Evolutionary conservation across 2,329 filamentous ascomycete genomes (phyloP), one percentile per base, ranked within the genome.

Genomic region (Davidsoniella australis): DNA sequence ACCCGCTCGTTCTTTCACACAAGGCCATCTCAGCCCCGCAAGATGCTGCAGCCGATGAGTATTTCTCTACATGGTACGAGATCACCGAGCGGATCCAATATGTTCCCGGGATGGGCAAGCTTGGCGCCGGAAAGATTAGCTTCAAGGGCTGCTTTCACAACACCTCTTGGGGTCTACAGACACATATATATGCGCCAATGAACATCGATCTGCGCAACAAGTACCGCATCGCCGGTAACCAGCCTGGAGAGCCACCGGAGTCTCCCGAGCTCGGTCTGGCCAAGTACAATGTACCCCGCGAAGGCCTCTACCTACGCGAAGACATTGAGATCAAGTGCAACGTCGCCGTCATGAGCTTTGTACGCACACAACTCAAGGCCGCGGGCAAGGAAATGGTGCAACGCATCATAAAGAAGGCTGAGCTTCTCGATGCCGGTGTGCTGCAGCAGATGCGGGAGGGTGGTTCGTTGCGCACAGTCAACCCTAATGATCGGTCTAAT

Each of bases 141-240:
- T 84, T 84, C 65, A 80, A 76, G 53, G 80, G 76, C 53, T 81
- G 78, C 58, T 84, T 84, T 60, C 80, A 84, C 58, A 72, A 83
- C 60, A 75, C 82, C 68, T 76, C 79, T 2, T 82, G 77, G 74
- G 80, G 80, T 3, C 64, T 84, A 52, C 80, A 84, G 64, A 81
- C 77, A 8, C 80, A 84, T 64, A 77, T 78, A 47, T 82, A 82
- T 59, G 78, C 76, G 40, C 80, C 80, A 29, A 71, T 82, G 59
- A 73, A 70, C 54, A 69, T 82, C 47, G 79, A 84, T 59, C 62
- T 83, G 60, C 71, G 79, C 54, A 80, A 78, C 64, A 80, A 74
- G 56, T 84, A 82, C 61, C 71, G 74, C 58, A 76, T 84, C 49
- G 72, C 69, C 53, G 80, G 80, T 6, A 83, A 83, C 59, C 78